Evolutionary conservation across 306 rosid genomes (phyloP).

Genomic region (Rubus idaeus): DNA sequence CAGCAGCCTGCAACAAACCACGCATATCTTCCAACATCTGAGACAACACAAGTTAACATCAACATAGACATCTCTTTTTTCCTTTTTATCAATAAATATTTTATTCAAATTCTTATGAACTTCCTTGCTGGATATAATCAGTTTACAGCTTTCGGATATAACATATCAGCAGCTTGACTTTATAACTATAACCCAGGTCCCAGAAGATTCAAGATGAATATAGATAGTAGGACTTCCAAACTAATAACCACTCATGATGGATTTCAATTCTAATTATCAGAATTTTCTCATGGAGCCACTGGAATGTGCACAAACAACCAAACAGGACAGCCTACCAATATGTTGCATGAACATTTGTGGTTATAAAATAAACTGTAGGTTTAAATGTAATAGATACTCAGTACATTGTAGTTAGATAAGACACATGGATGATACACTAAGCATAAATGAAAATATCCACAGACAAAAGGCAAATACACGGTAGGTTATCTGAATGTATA

Average conservation of each 20-base stretch:
- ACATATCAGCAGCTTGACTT: not conserved
- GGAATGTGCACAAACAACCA: not conserved
- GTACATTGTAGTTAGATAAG: not conserved
- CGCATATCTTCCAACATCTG: conserved; percentile 87
- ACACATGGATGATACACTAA: conserved; percentile 14
- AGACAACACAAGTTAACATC: conserved; percentile 19
- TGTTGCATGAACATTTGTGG: not conserved
- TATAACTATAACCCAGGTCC: not conserved
- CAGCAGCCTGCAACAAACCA: conserved; percentile 81
- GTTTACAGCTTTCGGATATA: not conserved
- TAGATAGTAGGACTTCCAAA: not conserved
- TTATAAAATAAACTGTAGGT: not conserved
- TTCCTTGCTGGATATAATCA: not conserved
- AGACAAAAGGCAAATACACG: conserved; percentile 16
- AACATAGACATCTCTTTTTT: not conserved
- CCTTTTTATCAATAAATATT: not conserved
- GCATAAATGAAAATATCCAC: conserved; percentile 26
- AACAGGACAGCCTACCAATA: not conserved
- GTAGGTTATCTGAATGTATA: conserved; percentile 11
- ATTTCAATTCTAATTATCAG: not conserved
- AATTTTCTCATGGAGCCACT: not conserved
- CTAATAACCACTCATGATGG: not conserved
- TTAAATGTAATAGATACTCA: not conserved
- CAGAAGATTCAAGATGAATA: not conserved
- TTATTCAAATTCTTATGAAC: not conserved